Conservation (phyloP, 2,329 filamentous ascomycete genomes). For the Ophiocordyceps camponoti-floridani region DNA sequence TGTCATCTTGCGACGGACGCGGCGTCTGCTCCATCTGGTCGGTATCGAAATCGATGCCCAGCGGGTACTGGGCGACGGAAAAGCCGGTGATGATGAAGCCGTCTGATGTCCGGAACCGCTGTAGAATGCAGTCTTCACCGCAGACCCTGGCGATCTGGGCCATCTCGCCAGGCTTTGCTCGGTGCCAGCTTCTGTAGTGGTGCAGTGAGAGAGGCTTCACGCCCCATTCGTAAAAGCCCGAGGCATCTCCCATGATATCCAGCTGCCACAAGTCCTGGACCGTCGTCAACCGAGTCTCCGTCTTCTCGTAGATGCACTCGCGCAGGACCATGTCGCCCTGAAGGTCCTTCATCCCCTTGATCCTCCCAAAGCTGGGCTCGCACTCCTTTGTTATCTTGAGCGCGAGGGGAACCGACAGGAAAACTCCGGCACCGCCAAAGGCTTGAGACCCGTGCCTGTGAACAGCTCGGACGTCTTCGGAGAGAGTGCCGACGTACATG, state of each 20-base stretch:
- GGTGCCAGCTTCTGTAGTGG: conserved; percentile 45
- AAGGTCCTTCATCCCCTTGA: conserved; percentile 36
- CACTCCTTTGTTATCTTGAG: conserved; percentile 24
- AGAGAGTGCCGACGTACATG: conserved; percentile 43
- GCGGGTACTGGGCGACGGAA: conserved; percentile 38
- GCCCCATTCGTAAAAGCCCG: conserved; percentile 46
- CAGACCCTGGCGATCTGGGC: conserved; percentile 40
- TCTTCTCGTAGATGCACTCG: conserved; percentile 47
- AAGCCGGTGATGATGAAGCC: conserved; percentile 39
- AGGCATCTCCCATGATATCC: conserved; percentile 40
- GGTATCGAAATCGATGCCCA: conserved; percentile 28
- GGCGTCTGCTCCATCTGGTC: conserved; percentile 35
- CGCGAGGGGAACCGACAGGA: conserved; percentile 34
- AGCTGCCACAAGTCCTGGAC: conserved; percentile 42
- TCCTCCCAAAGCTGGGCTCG: conserved; percentile 23
- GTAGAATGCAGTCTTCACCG: conserved; percentile 40
- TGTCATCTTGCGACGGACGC: conserved; percentile 23
- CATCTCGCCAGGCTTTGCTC: conserved; percentile 33
- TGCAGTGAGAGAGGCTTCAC: conserved; percentile 42
- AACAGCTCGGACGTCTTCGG: conserved; percentile 41
- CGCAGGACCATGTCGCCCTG: conserved; percentile 43
- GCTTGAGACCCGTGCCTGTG: conserved; percentile 43
- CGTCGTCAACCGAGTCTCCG: conserved; percentile 35
- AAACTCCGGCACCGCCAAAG: conserved; percentile 45
- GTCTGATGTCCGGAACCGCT: conserved; percentile 35